Percentiles rank a stretch among this genome's conserved stretches.
Evolutionary conservation across 2,329 filamentous ascomycete species (phyloP).

Genomic region (Ophiostoma australiae): DNA sequence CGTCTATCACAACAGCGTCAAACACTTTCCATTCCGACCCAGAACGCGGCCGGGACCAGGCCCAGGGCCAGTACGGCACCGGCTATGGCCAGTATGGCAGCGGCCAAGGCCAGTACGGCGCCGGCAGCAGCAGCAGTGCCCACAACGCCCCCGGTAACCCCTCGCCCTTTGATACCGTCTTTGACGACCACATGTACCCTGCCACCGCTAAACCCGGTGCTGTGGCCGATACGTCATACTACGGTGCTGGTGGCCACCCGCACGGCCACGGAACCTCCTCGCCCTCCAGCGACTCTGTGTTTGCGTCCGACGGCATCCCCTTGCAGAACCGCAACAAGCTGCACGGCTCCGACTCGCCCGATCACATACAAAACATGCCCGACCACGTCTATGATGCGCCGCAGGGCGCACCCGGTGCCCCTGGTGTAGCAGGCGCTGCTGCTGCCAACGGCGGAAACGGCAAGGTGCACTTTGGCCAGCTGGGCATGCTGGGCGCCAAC

Average conservation of each 20-base stretch:
- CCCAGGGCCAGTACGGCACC: conserved; percentile 33
- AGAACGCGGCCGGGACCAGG: conserved; percentile 29
- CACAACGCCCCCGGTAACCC: conserved; percentile 25
- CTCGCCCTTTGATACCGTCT: conserved; percentile 58
- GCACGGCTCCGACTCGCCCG: conserved; percentile 38
- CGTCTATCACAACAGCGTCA: conserved; percentile 25
- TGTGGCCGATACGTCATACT: conserved; percentile 53
- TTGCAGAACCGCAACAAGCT: conserved; percentile 49
- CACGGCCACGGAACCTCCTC: conserved; percentile 29
- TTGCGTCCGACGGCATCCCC: conserved; percentile 50
- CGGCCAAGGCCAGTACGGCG: conserved; percentile 15
- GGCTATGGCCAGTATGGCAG: conserved; percentile 28
- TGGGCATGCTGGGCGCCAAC: conserved; percentile 55
- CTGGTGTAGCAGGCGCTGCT: conserved; percentile 21
- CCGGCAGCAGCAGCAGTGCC: conserved; percentile 26
- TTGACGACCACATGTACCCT: conserved; percentile 64
- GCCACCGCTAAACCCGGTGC: conserved; percentile 42
- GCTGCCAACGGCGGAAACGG: conserved; percentile 27
- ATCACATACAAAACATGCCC: conserved; percentile 25
- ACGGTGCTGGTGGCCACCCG: conserved; percentile 42
- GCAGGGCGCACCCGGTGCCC: conserved; percentile 28
- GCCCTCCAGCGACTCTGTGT: conserved; percentile 36
- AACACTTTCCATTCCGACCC: conserved; percentile 35
- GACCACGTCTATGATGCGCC: conserved; percentile 61
- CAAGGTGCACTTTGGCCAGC: conserved; percentile 49